Evolutionary conservation across 805 yeast species (phyloP).

Genomic region (Candida ovalis): DNA sequence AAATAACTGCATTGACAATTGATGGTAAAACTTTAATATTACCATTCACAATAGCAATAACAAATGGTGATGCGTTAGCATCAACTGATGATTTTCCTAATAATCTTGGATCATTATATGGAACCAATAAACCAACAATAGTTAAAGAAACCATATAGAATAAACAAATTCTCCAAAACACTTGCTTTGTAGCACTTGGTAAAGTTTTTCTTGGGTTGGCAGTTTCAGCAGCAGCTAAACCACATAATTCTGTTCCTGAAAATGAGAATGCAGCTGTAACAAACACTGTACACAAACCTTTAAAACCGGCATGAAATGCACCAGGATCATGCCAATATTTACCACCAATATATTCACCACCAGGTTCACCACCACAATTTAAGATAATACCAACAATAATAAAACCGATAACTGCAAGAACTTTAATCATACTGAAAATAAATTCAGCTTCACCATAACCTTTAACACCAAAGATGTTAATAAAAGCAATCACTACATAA

Average conservation of each 20-base stretch:
- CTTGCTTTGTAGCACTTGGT: constrained; percentile 56
- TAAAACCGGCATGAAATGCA: constrained; percentile 42
- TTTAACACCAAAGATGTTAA: constrained; percentile 53
- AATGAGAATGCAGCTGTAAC: constrained; percentile 56
- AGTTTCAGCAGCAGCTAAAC: constrained; percentile 59
- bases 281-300: constrained; percentile 56
- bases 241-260: constrained; percentile 57
- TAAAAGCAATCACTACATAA: constrained; percentile 40
- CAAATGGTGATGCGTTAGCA: constrained; percentile 69
- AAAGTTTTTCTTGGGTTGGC: constrained; percentile 50
- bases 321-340: constrained; percentile 56
- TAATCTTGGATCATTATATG: constrained; percentile 43
- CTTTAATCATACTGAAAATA: constrained; percentile 46
- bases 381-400: constrained; percentile 47
- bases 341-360: constrained; percentile 52
- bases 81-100: constrained; percentile 47
- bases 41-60: constrained; percentile 59
- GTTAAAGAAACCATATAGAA: constrained; percentile 48
- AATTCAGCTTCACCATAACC: constrained; percentile 66
- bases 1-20: constrained; percentile 67
- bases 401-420: constrained; percentile 52
- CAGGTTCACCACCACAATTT: constrained; percentile 55
- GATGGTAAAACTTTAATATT: constrained; percentile 63
- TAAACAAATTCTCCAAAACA: constrained; percentile 52
- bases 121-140: constrained; percentile 53